Base-by-base conservation (phyloP, 1,139 yeast genomes). In the Suhomyces wounanorum region DNA sequence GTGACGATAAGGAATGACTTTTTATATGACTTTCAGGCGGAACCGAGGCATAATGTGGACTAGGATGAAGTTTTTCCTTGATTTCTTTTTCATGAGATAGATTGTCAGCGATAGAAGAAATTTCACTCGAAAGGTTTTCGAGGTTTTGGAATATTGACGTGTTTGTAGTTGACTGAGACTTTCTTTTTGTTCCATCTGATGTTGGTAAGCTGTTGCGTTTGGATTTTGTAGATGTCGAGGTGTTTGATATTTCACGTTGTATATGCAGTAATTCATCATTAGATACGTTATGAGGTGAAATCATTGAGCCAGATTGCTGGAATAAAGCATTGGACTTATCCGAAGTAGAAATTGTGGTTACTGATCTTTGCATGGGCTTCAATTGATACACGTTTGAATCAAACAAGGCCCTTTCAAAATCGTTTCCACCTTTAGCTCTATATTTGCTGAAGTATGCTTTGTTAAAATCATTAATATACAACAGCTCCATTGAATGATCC, bases 311-410 rank as follows among this genome's bases (percentile, higher is more conserved):
- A 3, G 47, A 40, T 14, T 36, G 40, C 13, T 39, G 48, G 11
- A 39, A 16, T 8, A 33, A 31, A 9, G 28, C 42, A 6, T 26
- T 37, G 3, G 54, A 44, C 11, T 38, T 44, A 13, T 55, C 47
- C 2, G 52, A 44, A 9, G 49, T 51, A 2, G 60, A 56, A 3
- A 63, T 41, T 0, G 77, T 72, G 1, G 61, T 69, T 14, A 60
- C 64, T 3, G 77, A 72, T 42, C 75, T 55, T 45, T 59, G 64
- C 51, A 69, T 59, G 7, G 77, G 78, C 48, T 61, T 64, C 45
- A 72, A 63, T 50, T 66, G 68, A 52, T 65, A 70, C 14, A 60
- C 56, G 33, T 59, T 57, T 18, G 68, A 61, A 37, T 57, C 61
- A 41, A 62, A 59, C 8, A 64, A 48, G 1, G 60, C 45, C 10